Evolutionary conservation across 257 asterid genomes (phyloP), one percentile per base, ranked within the genome.

Genomic region (Asclepias syriaca): DNA sequence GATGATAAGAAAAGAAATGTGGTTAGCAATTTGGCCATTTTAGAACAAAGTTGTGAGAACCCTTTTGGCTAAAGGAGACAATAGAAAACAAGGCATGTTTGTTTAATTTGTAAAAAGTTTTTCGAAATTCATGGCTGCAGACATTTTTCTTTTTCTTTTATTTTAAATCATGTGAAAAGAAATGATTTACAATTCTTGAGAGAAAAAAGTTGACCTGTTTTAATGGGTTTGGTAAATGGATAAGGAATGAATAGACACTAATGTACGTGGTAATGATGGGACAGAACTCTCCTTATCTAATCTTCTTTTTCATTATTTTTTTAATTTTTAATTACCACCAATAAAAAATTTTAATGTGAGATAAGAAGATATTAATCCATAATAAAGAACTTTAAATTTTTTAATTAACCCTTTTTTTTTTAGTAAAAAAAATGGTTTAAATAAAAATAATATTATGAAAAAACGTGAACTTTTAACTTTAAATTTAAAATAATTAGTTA

Each of bases 181-280:
- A 43, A 6, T 63, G 51, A 65, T 45, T 19, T 45, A 40, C 13
- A 65, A 65, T 39, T 16, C 32, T 65, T n/a, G 55, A 39, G 55
- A 39, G 15, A 19, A 63, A 19, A 63, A 64, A 6, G 40, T 34
- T 18, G 68, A 64, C 16, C 29, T 3, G n/a, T 64, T 34, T 18
- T 50, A 16, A 34, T 34, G 4, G 39, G 69, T 66, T 66, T 66
- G 55, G 70, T 45, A 24, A 66, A 46, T 66, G 56, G 70, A 66
- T 66, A 66, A 40, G 70, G 55, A 22, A 11, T 21, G 55, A 22
- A 11, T 21, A 14, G 50, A 37, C 50, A 16, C 50, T 46, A 10
- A 21, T 5, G 48, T 10, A 21, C 11, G 70, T 21, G 39, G 53
- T 66, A 66, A n/a, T 45, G 55, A 66, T 66, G 56, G 55, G 70